These are phyloP conservation scores for Cytospora mali DNA, from an alignment of 2,329 filamentous ascomycete species.

Conservation along the genomic window DNA sequence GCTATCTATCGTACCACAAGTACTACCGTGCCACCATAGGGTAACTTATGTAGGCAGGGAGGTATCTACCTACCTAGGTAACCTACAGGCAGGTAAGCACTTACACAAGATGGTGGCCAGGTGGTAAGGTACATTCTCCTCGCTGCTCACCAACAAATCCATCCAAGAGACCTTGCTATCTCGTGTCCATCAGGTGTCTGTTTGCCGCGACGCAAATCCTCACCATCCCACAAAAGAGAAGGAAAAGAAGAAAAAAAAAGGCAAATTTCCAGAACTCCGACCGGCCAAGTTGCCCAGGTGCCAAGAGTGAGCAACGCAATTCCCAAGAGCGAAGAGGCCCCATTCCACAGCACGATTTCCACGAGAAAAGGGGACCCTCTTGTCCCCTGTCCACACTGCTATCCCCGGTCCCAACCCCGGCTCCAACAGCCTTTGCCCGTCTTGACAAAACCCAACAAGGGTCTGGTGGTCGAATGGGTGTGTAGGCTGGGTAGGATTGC, in stretches of 20 bases:
- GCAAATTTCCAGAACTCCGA: neutral
- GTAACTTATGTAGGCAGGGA: too few relatives aligned
- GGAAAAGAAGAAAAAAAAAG: too few relatives aligned
- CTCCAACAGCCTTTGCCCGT: constrained; percentile 5
- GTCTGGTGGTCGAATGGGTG: constrained; percentile 13
- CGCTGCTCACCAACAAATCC: neutral
- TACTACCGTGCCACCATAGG: too few relatives aligned
- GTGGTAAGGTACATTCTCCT: too few relatives aligned
- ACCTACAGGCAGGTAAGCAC: too few relatives aligned
- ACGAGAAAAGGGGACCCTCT: constrained; percentile 2
- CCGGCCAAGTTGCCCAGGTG: too few relatives aligned
- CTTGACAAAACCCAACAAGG: neutral
- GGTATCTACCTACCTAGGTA: too few relatives aligned
- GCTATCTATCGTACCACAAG: neutral
- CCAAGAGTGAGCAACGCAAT: neutral
- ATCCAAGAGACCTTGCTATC: too few relatives aligned
- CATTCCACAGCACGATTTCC: neutral
- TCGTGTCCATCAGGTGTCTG: too few relatives aligned
- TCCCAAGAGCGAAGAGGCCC: neutral
- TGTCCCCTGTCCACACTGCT: neutral
- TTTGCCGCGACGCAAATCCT: too few relatives aligned
- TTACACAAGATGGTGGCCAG: too few relatives aligned
- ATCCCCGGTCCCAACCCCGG: neutral
- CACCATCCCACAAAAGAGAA: too few relatives aligned
- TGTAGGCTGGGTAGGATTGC: constrained; percentile 14